A percentile compares a stretch with the other conserved stretches of the same genome.
Evolutionary conservation across 2,329 filamentous ascomycete species (phyloP).

Genomic region (Proliferodiscus dingleyae): DNA sequence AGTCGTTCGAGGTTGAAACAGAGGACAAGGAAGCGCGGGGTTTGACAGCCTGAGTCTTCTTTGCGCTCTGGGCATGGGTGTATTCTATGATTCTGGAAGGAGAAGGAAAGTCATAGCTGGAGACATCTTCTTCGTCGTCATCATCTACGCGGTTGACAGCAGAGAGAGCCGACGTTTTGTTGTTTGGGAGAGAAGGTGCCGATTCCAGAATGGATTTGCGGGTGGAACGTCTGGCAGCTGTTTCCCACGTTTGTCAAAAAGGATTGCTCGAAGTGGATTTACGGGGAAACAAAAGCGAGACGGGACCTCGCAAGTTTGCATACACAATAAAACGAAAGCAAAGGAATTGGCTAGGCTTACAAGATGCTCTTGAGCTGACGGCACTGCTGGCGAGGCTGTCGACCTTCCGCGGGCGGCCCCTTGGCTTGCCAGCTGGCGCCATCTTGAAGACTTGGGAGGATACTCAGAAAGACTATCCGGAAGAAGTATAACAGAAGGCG

Average conservation of each 20-base stretch:
- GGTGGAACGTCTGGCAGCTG: constrained; percentile 20
- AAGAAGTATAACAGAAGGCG: too few species aligned
- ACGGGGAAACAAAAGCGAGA: not conserved
- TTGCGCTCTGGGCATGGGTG: constrained; percentile 7
- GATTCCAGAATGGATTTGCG: constrained; percentile 11
- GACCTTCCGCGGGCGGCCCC: constrained; percentile 22
- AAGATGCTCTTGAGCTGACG: constrained; percentile 20
- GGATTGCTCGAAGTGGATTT: not conserved
- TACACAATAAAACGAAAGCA: not conserved
- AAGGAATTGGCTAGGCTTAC: constrained; percentile 19
- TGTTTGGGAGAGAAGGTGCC: constrained; percentile 2
- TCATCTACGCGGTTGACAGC: constrained; percentile 5
- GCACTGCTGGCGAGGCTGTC: constrained; percentile 12
- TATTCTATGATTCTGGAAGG: constrained; percentile 14
- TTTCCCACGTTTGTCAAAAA: constrained; percentile 10
- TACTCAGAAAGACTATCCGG: too few species aligned
- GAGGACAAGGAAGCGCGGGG: constrained; percentile 36
- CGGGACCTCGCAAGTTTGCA: not conserved
- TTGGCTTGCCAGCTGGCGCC: constrained; percentile 14
- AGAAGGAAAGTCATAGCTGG: constrained; percentile 15
- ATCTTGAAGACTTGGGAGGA: constrained; percentile 14
- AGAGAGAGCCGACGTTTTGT: constrained; percentile 3
- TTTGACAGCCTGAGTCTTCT: constrained; percentile 24
- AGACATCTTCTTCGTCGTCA: constrained; percentile 8
- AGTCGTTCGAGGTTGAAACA: constrained; percentile 34